Evolutionary conservation across 2,329 filamentous ascomycete genomes (phyloP).

Genomic region (Colletotrichum ledebouriae): DNA sequence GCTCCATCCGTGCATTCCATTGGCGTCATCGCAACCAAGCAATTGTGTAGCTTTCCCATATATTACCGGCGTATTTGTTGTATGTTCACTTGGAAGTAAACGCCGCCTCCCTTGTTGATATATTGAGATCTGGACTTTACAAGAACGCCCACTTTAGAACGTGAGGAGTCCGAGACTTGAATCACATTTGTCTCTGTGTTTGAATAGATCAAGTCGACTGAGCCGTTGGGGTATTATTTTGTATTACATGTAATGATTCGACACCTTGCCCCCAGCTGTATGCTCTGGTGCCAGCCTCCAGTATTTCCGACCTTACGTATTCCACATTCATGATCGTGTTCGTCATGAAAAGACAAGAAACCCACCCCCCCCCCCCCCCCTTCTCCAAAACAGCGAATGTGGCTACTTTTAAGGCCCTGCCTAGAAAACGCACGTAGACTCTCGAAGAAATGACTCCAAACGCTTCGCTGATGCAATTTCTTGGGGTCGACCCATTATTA

Average conservation of each 20-base stretch:
- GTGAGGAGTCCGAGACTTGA: too few relatives aligned
- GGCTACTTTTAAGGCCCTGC: conserved; percentile 20
- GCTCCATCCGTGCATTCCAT: too few relatives aligned
- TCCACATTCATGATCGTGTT: conserved; percentile 26
- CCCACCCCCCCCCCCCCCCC: neutral
- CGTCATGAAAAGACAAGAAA: conserved; percentile 1
- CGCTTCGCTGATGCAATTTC: conserved; percentile 45
- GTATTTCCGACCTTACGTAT: conserved; percentile 13
- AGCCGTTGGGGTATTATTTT: conserved; percentile 32
- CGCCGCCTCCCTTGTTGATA: too few relatives aligned
- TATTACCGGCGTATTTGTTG: too few relatives aligned
- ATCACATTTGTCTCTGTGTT: too few relatives aligned
- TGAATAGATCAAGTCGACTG: neutral
- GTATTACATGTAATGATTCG: conserved; percentile 30
- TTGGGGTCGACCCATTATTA: conserved; percentile 34
- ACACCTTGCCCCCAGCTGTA: neutral
- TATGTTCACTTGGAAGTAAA: too few relatives aligned
- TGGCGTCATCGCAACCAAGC: too few relatives aligned
- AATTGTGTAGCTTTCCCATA: too few relatives aligned
- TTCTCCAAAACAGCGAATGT: conserved; percentile 5
- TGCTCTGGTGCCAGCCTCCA: conserved; percentile 9
- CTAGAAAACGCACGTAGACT: conserved; percentile 31
- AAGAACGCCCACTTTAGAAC: too few relatives aligned
- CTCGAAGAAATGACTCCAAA: conserved; percentile 43
- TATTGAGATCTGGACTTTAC: too few relatives aligned